Conservation (phyloP, 148 eudicot genomes). For the Camellia japonica region DNA sequence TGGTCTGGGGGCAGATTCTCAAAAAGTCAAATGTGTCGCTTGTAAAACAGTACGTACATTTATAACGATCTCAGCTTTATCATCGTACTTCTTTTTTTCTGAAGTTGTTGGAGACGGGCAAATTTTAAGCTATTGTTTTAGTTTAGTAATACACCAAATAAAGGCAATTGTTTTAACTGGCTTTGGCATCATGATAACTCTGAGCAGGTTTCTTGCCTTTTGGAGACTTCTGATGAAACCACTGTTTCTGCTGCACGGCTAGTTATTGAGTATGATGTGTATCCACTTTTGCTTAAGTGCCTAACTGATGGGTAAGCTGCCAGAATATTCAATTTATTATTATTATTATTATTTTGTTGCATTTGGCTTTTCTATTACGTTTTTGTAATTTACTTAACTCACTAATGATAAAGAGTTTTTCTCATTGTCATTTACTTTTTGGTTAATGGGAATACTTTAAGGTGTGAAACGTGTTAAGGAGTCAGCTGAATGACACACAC, state of each 20-base stretch:
- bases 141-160: neutral
- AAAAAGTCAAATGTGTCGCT: constrained; percentile 64
- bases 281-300: constrained; percentile 82
- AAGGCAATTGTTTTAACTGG: neutral
- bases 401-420: neutral
- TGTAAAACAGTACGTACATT: constrained; percentile 69
- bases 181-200: constrained; percentile 3
- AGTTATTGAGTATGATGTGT: constrained; percentile 50
- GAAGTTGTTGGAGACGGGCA: too few relatives aligned
- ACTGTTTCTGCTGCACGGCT: constrained; percentile 48
- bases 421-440: neutral
- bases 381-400: neutral
- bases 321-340: neutral
- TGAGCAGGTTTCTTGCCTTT: constrained; percentile 72
- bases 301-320: constrained; percentile 66
- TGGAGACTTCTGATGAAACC: constrained; percentile 53
- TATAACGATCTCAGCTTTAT: neutral
- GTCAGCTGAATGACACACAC: neutral
- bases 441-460: neutral
- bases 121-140: too few relatives aligned
- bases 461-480: neutral
- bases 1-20: constrained; percentile 82
- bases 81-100: neutral
- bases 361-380: neutral
- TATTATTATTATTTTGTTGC: neutral